Conservation (phyloP, 345 rosid genomes). For the Laguncularia racemosa region DNA sequence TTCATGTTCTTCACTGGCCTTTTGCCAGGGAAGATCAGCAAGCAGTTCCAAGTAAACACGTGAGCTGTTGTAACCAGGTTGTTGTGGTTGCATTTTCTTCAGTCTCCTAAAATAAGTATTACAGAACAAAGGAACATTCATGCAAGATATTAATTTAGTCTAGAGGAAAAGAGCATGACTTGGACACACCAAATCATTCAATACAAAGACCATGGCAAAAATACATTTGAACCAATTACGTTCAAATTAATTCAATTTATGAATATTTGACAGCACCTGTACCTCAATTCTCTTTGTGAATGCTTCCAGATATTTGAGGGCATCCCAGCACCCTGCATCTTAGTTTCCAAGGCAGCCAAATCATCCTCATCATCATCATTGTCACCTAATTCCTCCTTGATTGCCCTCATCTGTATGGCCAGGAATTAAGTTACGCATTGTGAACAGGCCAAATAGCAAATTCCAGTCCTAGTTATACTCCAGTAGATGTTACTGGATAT, state of each 20-base stretch:
- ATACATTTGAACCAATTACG: too few relatives aligned
- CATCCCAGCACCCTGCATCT: conserved; percentile 97
- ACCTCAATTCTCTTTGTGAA: conserved; percentile 96
- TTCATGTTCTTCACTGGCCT: conserved; percentile 77
- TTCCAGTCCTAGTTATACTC: too few relatives aligned
- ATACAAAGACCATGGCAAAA: too few relatives aligned
- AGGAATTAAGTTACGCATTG: too few relatives aligned
- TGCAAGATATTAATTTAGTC: too few relatives aligned
- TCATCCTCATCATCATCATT: conserved; percentile 99
- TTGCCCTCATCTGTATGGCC: conserved; percentile 81
- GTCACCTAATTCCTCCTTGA: conserved; percentile 99
- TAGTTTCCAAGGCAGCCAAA: conserved; percentile 85
- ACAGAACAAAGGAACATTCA: too few relatives aligned
- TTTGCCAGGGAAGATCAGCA: conserved; percentile 98
- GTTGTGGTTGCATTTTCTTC: conserved; percentile 99
- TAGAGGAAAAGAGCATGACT: too few relatives aligned
- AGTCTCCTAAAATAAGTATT: conserved; percentile 60
- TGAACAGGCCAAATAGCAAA: too few relatives aligned
- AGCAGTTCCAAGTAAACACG: conserved; percentile 91
- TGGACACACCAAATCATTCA: too few relatives aligned
- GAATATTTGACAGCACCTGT: conserved; percentile 6
- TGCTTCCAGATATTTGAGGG: conserved; percentile 96
- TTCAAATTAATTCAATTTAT: not conserved
- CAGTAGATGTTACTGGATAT: too few relatives aligned
- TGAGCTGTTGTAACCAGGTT: conserved; percentile 98